Evolutionary conservation across 2,329 filamentous ascomycete species (phyloP).

Genomic region (Aureobasidium sp.): DNA sequence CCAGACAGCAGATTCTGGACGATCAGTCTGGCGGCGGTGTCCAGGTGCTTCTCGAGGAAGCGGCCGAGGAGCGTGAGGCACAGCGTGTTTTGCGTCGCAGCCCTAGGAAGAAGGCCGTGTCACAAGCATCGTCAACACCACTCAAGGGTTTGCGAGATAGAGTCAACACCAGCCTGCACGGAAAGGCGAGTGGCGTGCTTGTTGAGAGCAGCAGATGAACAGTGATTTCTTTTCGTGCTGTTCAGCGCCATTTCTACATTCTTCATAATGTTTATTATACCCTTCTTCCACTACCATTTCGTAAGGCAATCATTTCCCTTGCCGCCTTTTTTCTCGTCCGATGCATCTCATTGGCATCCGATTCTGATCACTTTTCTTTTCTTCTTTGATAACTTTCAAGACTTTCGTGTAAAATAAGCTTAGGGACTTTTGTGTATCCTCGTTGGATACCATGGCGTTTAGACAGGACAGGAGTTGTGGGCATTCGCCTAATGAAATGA

Average conservation of each 20-base stretch:
- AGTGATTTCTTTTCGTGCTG: neutral
- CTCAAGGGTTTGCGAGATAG: conserved; percentile 18
- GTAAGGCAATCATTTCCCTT: neutral
- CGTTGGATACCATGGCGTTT: neutral
- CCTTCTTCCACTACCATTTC: neutral
- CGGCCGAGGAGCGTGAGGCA: conserved; percentile 32
- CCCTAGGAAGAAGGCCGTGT: conserved; percentile 36
- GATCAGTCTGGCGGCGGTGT: conserved; percentile 32
- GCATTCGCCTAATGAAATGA: neutral
- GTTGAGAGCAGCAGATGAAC: conserved; percentile 36
- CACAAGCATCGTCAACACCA: conserved; percentile 28
- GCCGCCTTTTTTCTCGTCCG: neutral
- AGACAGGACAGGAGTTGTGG: neutral
- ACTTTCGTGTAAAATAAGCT: conserved; percentile 1
- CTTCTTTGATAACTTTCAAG: neutral
- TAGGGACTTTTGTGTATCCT: neutral
- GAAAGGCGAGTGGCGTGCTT: conserved; percentile 39
- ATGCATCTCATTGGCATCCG: neutral
- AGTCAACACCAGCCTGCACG: conserved; percentile 35
- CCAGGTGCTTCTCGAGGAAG: conserved; percentile 33
- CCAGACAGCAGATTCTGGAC: conserved; percentile 36
- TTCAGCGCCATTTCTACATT: neutral
- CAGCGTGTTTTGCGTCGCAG: conserved; percentile 31
- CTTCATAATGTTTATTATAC: conserved; percentile 11
- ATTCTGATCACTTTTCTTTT: neutral